Evolutionary conservation across 441 rosid genomes (phyloP), one percentile per base, ranked within the genome.

Genomic region (California macrophylla): DNA sequence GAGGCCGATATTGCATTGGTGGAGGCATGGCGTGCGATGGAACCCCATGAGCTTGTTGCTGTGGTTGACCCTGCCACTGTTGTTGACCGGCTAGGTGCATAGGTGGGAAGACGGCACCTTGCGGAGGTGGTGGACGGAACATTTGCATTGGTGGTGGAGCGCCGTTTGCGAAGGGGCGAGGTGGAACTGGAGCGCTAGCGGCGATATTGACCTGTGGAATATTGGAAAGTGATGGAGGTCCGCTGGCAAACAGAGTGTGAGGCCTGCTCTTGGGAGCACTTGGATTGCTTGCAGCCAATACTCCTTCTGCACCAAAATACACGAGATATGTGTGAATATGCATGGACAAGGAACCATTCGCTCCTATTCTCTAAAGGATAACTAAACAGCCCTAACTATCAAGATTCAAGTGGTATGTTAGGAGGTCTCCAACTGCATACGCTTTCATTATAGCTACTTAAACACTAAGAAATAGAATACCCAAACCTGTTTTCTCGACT

Each of bases 241-340:
- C 97, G 20, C 89, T 87, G 0, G 98, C 98, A 66, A 93, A 93
- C 66, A 91, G 69, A 0, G 98, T 93, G 80, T 88, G 98, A 1
- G 98, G 98, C 77, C 97, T 88, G 86, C 93, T 93, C 84, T 82
- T 93, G 60, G 83, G 91, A 12, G 90, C 10, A 80, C 73, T 69
- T 25, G 98, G 97, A 80, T 93, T 93, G 77, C 93, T 93, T 60
- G 96, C 89, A 30, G 98, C 98, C 85, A 93, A 79, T 76, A 93
- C 91, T 83, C 98, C 88, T 83, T 93, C 98, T 94, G 87, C 76
- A 79, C 36, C 69, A 70, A 25, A 67, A 66, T 42, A 20, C 8
- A 6, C 3, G 6, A 30, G 34, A 30, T 30, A n/a, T n/a, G n/a
- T n/a, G n/a, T n/a, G n/a, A n/a, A n/a, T n/a, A n/a, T n/a, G n/a